Base-by-base conservation (phyloP, 2,329 filamentous ascomycete genomes). In the Scedosporium minutisporum region DNA sequence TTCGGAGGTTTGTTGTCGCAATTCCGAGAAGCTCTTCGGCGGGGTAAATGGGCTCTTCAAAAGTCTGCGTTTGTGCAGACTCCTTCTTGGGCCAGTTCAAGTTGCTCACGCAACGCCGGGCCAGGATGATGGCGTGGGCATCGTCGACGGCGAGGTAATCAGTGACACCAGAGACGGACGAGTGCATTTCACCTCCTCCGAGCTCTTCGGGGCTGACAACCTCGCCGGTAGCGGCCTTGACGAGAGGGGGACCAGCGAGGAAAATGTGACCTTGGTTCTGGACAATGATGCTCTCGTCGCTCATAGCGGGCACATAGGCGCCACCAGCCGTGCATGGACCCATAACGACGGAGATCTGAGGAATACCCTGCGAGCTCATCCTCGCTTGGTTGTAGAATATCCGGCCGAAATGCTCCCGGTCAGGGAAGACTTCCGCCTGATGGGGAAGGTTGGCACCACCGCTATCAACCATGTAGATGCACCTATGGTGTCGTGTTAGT, bases 331-430 rank as follows among this genome's bases (percentile, higher is more conserved):
- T 99, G 76, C 95, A 99, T 53, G 93, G 90, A 0, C 93, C 93
- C 93, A 99, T 97, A 57, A 99, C 93, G 2, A 97, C 91, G 9
- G 91, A 88, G 68, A 99, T 89, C 72, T 97, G 93, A 1, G 93
- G 93, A 65, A 97, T 96, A 4, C 92, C 91, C 67, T 87, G 78
- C 1, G 89, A 84, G 68, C 90, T 95, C 92, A 97, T 96, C 70
- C 91, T 83, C 2, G 95, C 93, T 76, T 99, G 93, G 77, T 99
- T 97, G 81, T 89, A 99, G 80, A 99, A 99, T 72, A 97, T 96
- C 67, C 93, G 90, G 42, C 93, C 92, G 72, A 99, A 97, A 75
- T 97, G 93, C 62, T 97, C 91, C 67, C 87, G 83, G 74, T 97
- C 93, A 1, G 93, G 95, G 74, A 99, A 97, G 63, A 97, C 93